Evolutionary conservation across 2,329 filamentous ascomycete genomes (phyloP).

Genomic region (Thelonectria discophora): DNA sequence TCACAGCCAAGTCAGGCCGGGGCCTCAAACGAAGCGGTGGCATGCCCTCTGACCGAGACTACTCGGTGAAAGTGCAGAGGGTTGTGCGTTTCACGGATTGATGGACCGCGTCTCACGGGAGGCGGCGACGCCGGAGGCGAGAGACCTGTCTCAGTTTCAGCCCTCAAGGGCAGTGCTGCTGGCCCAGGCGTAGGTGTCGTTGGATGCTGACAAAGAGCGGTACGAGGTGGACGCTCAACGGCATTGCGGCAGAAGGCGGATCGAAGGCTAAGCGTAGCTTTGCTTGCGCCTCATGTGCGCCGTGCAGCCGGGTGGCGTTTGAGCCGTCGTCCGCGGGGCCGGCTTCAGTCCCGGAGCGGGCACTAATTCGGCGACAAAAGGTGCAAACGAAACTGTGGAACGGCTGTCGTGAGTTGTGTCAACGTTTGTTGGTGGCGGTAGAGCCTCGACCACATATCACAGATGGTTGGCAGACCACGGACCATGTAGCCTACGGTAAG

Average conservation of each 20-base stretch:
- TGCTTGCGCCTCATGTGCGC: constrained; percentile 26
- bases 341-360: constrained; percentile 18
- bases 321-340: constrained; percentile 23
- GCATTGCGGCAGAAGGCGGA: constrained; percentile 27
- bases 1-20: constrained; percentile 21
- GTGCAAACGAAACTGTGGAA: constrained; percentile 32
- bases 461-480: constrained; percentile 12
- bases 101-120: constrained; percentile 20
- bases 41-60: constrained; percentile 27
- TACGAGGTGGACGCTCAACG: constrained; percentile 16
- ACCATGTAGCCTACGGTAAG: not conserved
- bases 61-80: constrained; percentile 22
- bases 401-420: constrained; percentile 33
- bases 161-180: constrained; percentile 22
- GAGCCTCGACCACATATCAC: constrained; percentile 20
- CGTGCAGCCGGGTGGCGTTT: constrained; percentile 30
- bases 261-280: constrained; percentile 27
- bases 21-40: constrained; percentile 31
- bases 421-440: constrained; percentile 13
- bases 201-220: constrained; percentile 25
- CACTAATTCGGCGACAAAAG: constrained; percentile 9
- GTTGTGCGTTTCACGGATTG: constrained; percentile 17
- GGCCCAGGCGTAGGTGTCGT: constrained; percentile 23
- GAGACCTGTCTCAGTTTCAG: constrained; percentile 32
- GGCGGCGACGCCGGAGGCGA: constrained; percentile 17